A percentile compares a stretch with the other conserved stretches of the same genome.
phyloP scores from a whole-genome alignment of 371 early-diverging fungal genomes.

The Paraphysoderma sedebokerense region DNA sequence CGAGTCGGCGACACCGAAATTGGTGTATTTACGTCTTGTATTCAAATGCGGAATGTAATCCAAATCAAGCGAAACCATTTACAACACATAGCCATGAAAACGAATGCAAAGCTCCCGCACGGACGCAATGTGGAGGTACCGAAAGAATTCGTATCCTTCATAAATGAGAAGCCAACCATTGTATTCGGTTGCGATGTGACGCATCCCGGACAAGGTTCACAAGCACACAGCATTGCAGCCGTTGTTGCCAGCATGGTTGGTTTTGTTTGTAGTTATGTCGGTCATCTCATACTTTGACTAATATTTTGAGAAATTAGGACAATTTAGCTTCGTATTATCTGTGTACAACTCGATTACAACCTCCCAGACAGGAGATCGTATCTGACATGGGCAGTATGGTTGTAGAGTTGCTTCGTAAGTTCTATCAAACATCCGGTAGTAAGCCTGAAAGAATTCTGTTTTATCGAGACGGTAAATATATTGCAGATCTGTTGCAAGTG shows the following conservation, averaged over 20 bases:
- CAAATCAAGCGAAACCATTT: background rate
- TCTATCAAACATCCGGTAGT: conserved; percentile 43
- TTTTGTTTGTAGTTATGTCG: background rate
- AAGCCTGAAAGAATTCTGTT: conserved; percentile 81
- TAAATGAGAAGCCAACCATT: conserved; percentile 59
- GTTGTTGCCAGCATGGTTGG: conserved; percentile 60
- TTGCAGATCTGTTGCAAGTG: background rate
- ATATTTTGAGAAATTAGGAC: conserved; percentile 16
- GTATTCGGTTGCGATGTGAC: conserved; percentile 94
- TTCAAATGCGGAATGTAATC: conserved; percentile 53
- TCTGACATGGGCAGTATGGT: conserved; percentile 62
- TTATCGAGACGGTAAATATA: conserved; percentile 72
- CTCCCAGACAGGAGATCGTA: conserved; percentile 73
- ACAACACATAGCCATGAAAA: conserved; percentile 60
- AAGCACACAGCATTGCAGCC: conserved; percentile 75
- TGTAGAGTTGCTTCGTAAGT: conserved; percentile 61
- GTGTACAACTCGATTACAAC: conserved; percentile 64
- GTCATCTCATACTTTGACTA: background rate
- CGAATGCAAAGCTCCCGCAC: conserved; percentile 47
- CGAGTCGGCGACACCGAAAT: conserved; percentile 77
- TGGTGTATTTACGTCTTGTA: conserved; percentile 83
- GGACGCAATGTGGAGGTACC: conserved; percentile 12
- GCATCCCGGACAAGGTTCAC: conserved; percentile 55
- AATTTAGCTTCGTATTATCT: conserved; percentile 68
- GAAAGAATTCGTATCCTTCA: conserved; percentile 29